Conservation (phyloP, 495 filamentous ascomycete genomes). For the Penicillium lagena region DNA sequence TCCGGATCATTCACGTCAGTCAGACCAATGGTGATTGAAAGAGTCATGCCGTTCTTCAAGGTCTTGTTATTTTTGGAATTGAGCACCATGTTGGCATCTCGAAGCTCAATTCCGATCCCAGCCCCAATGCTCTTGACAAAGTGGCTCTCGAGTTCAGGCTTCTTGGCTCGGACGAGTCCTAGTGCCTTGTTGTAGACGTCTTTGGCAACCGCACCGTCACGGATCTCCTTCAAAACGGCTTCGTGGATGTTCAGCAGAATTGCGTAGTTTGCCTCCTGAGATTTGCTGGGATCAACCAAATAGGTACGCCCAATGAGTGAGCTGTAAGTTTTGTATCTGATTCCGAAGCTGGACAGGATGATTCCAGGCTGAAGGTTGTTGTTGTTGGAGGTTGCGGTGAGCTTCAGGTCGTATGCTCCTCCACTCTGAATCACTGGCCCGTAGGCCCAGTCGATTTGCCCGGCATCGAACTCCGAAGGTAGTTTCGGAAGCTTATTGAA, state of each 20-base stretch:
- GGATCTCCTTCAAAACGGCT: conserved; percentile 77
- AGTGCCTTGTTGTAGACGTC: conserved; percentile 90
- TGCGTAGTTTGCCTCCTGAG: conserved; percentile 90
- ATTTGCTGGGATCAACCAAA: conserved; percentile 92
- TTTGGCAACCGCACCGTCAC: conserved; percentile 80
- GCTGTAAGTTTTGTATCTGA: conserved; percentile 91
- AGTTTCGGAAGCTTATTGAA: conserved; percentile 81
- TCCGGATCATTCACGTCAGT: conserved; percentile 77
- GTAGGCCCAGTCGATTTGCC: conserved; percentile 88
- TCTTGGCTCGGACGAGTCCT: conserved; percentile 69
- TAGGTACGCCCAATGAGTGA: conserved; percentile 88
- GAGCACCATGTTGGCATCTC: conserved; percentile 72
- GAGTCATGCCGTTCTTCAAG: conserved; percentile 94
- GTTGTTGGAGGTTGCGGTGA: conserved; percentile 66
- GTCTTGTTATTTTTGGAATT: conserved; percentile 76
- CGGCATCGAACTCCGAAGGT: conserved; percentile 79
- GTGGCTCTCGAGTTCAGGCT: conserved; percentile 88
- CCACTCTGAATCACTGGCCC: conserved; percentile 93
- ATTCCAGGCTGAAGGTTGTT: conserved; percentile 87
- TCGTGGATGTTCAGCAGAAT: conserved; percentile 84
- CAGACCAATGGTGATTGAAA: conserved; percentile 82
- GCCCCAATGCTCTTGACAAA: conserved; percentile 85
- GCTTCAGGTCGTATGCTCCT: conserved; percentile 84
- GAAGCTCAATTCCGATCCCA: conserved; percentile 87
- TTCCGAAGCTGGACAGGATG: conserved; percentile 83